Evolutionary conservation across 345 rosid species (phyloP), one percentile per base, ranked within the genome.

Genomic region (Hibiscus tridactylites): DNA sequence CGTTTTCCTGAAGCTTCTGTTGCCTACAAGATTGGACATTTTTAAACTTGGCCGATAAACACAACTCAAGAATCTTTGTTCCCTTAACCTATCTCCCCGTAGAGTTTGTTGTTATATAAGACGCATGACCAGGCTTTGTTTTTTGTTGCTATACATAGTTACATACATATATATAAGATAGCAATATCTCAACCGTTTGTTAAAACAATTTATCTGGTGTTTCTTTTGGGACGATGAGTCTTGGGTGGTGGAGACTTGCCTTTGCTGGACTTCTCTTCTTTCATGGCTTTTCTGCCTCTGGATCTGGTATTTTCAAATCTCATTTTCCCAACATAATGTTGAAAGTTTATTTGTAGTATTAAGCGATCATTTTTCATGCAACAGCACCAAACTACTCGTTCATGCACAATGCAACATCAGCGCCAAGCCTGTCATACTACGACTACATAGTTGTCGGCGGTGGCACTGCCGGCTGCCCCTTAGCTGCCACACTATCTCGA

Each of bases 371-470:
- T 54, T 54, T 54, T 54, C 12, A 19, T 54, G 59, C 59, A 54
- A 54, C 3, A 17, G 59, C 80, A 67, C 86, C 82, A 7, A 47
- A 81, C 73, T 86, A 77, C 81, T n/a, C 76, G 0, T 86, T 86
- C 69, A 71, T 84, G 76, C 82, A 61, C 5, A 79, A 81, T 26
- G 90, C 88, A 56, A 79, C 78, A 1, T 60, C 73, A 9, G 86
- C 88, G 2, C 84, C 86, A 0, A 6, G 11, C 8, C 17, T 66
- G 9, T 61, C 79, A 0, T 65, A 73, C 73, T 81, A 77, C n/a
- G 90, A 86, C 77, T 91, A 91, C 83, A 89, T 91, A 29, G 75
- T 91, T 24, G 72, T 91, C 37, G 97, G 97, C 3, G 94, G 97
- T 3, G 97, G 97, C 21, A 91, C 97, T 6, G 85, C 94, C 1